A percentile compares a stretch with the other conserved stretches of the same genome.
Conservation (phyloP, 169 alveolate species). For the Neospora caninum region DNA sequence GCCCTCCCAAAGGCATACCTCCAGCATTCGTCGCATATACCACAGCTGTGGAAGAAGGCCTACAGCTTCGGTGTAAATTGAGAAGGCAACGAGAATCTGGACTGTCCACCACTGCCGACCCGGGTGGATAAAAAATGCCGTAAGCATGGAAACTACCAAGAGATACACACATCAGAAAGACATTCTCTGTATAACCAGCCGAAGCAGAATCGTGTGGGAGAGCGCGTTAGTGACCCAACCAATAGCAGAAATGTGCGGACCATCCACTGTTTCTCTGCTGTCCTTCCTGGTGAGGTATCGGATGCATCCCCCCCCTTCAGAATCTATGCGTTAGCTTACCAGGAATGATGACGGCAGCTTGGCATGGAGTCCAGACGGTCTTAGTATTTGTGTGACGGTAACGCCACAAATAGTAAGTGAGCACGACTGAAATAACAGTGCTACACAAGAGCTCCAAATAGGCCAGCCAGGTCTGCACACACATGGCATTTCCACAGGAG, state of each 20-base stretch:
- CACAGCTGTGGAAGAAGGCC: conserved; percentile 83
- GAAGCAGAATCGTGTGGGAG: not conserved
- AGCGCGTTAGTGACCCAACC: no score
- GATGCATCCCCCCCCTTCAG: not conserved
- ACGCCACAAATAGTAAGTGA: conserved; percentile 61
- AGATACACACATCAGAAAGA: not conserved
- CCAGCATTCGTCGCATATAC: conserved; percentile 77
- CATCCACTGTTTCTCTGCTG: no score
- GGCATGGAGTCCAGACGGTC: conserved; percentile 49
- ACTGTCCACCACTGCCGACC: conserved; percentile 77
- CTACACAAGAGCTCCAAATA: conserved; percentile 73
- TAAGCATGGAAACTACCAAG: conserved; percentile 61
- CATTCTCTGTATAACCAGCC: not conserved
- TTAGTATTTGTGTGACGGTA: conserved; percentile 74
- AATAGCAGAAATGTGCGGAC: no score
- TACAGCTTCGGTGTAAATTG: conserved; percentile 81
- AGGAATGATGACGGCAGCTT: conserved; percentile 24
- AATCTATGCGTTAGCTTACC: not conserved
- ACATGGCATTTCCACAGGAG: not conserved
- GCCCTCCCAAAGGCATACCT: conserved; percentile 47
- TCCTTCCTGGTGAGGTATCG: no score
- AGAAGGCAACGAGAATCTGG: conserved; percentile 82
- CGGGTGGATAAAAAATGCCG: conserved; percentile 81
- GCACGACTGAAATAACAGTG: conserved; percentile 54
- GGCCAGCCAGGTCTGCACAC: conserved; percentile 68